Evolutionary conservation across 306 rosid species (phyloP), one percentile per base, ranked within the genome.

Genomic region (Rosa lucieae): DNA sequence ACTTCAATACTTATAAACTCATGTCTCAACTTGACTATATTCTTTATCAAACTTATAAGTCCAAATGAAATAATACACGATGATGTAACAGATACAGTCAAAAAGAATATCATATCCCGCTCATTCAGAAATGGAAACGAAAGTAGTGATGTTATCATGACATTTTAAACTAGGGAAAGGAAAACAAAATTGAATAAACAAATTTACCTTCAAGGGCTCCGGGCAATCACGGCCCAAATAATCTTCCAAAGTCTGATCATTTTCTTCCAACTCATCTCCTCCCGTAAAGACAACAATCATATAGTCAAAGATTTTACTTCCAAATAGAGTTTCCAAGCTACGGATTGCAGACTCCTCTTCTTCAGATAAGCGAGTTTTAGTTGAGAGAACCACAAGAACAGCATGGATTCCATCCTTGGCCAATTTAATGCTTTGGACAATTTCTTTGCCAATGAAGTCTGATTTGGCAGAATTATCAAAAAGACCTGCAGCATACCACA

Each of bases 321-420:
- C 98, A 84, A 94, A 94, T 78, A 94, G 80, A 48, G 86, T 83
- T 70, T 85, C 92, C 87, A 92, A 86, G 87, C 92, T 90, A 5
- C 56, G 85, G 17, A 94, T 51, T 39, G 97, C 92, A 75, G 94
- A 85, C 75, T 76, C 85, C 82, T 94, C 97, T 80, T 94, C 97
- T 14, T 87, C 79, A 5, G 97, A 82, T 67, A 94, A 92, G 18
- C 97, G 97, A 39, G 93, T 65, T 78, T 89, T 84, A 4, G 91
- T 91, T 3, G 98, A 92, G 62, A 90, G 87, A 77, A 92, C 97
- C 29, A 94, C 73, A 74, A 94, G 78, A 56, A 94, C 79, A 0
- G 97, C 99, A 86, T 94, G 99, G 78, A 94, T 89, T 56, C 97
- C 99, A 74, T 94, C 95, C 88, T 94, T 89, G 40, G 99, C 99